Conservation (phyloP, 495 filamentous ascomycete genomes). For the Talaromyces borbonicus region DNA sequence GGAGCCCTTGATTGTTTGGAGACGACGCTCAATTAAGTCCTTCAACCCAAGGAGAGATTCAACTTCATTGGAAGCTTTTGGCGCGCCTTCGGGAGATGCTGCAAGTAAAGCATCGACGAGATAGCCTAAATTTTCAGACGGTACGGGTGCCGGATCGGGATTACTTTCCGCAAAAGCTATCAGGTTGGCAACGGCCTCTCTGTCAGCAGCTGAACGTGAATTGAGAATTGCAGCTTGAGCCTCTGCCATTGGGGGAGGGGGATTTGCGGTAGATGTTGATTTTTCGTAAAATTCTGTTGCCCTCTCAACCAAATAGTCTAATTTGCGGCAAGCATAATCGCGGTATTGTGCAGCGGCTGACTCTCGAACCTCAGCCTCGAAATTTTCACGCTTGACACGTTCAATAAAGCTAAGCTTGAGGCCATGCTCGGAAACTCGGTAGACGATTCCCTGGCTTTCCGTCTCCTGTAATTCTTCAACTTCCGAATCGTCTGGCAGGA, state of each 20-base stretch:
- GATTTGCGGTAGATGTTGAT: not conserved
- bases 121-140: constrained; percentile 14
- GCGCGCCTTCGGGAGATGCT: constrained; percentile 13
- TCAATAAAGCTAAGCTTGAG: constrained; percentile 67
- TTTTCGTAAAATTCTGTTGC: constrained; percentile 15
- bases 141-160: constrained; percentile 1
- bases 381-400: constrained; percentile 25
- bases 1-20: constrained; percentile 5
- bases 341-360: constrained; percentile 14
- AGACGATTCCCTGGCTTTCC: constrained; percentile 46
- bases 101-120: constrained; percentile 23
- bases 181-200: constrained; percentile 21
- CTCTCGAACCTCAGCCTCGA: constrained; percentile 11
- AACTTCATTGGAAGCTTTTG: constrained; percentile 18
- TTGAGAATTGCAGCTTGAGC: constrained; percentile 16
- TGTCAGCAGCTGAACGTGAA: constrained; percentile 20
- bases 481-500: constrained; percentile 49
- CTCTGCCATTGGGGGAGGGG: constrained; percentile 9
- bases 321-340: constrained; percentile 15
- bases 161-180: constrained; percentile 17
- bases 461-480: constrained; percentile 43
- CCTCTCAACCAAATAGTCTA: constrained; percentile 16
- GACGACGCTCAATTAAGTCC: constrained; percentile 20
- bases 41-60: constrained; percentile 18
- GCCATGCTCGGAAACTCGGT: constrained; percentile 59